Conservation (phyloP, 2,329 filamentous ascomycete genomes). For the Pseudogymnoascus sp. region DNA sequence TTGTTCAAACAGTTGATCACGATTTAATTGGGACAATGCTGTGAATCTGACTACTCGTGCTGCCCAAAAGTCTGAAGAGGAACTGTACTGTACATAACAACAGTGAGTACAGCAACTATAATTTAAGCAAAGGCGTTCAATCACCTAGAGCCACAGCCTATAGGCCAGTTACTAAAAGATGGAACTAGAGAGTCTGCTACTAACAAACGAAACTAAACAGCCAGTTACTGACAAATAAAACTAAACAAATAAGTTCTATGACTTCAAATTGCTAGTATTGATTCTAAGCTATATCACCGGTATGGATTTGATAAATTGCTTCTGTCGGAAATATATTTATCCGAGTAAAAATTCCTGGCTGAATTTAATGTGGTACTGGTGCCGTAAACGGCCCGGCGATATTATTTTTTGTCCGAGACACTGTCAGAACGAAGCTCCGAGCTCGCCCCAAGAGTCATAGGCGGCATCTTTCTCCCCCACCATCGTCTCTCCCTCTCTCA, state of each 20-base stretch:
- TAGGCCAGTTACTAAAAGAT: too few relatives aligned
- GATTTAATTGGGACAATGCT: not conserved
- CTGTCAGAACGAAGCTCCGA: not conserved
- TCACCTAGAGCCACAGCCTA: too few relatives aligned
- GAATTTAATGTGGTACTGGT: not conserved
- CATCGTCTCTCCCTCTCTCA: not conserved
- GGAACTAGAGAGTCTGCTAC: too few relatives aligned
- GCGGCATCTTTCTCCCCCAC: not conserved
- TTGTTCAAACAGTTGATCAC: constrained; percentile 1
- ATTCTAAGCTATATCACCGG: too few relatives aligned
- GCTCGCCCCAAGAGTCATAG: constrained; percentile 9
- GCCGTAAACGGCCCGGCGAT: constrained; percentile 1
- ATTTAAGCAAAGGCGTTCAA: too few relatives aligned
- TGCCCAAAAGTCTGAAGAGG: too few relatives aligned
- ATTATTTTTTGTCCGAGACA: not conserved
- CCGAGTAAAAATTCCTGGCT: not conserved
- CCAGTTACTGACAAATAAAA: too few relatives aligned
- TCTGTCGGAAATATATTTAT: not conserved
- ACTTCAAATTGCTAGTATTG: too few relatives aligned
- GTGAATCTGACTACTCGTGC: not conserved
- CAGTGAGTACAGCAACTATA: not conserved
- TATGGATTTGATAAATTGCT: not conserved
- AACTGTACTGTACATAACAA: not conserved
- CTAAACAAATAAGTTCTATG: too few relatives aligned
- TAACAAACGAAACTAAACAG: too few relatives aligned